These are phyloP conservation scores for Fusarium multiceps DNA, from an alignment of 2,329 filamentous ascomycete genomes.

Conservation along the genomic window DNA sequence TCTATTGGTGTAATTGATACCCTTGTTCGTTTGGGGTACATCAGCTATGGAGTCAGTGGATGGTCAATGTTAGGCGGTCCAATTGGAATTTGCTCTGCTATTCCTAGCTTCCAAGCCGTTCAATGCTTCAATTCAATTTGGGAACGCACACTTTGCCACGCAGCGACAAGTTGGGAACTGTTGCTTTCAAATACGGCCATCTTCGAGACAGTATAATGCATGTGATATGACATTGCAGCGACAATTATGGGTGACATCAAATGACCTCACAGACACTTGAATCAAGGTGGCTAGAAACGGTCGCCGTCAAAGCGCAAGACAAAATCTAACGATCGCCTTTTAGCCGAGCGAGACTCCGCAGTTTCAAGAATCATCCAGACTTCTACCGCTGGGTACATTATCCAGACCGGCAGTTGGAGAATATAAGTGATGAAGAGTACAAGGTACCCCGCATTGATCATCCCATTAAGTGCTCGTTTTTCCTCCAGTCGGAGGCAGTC, in stretches of 20 bases:
- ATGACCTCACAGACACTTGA: background rate
- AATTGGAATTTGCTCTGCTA: background rate
- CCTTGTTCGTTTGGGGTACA: background rate
- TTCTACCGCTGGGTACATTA: background rate
- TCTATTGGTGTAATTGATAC: background rate
- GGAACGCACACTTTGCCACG: background rate
- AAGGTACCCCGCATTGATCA: background rate
- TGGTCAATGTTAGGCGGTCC: background rate
- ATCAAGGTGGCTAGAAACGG: fast-evolving
- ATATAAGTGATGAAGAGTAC: background rate
- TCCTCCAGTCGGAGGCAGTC: background rate
- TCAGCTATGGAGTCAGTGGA: background rate
- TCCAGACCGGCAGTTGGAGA: background rate
- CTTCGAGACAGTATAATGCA: no score
- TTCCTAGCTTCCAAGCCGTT: no score
- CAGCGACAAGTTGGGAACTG: background rate
- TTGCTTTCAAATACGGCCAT: no score
- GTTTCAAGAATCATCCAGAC: background rate
- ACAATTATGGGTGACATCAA: background rate
- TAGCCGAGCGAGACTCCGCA: background rate
- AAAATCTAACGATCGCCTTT: background rate
- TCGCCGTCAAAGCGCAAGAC: background rate
- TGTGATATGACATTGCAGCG: background rate
- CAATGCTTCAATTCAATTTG: background rate
- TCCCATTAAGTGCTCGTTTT: background rate